phyloP scores from a whole-genome alignment of 441 rosid species.

The Populus trichocarpa region DNA sequence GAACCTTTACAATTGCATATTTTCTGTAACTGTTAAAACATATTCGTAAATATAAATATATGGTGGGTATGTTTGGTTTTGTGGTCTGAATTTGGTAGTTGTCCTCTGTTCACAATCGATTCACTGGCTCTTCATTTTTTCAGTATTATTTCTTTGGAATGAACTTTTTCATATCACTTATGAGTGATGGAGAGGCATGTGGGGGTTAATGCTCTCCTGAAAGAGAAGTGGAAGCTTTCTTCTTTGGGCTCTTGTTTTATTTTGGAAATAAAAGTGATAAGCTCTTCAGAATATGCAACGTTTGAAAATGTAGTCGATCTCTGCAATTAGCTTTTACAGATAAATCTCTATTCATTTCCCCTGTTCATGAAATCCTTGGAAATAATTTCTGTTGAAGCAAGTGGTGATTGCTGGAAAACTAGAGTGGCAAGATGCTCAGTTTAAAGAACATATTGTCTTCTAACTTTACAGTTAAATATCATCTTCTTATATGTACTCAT shows the following conservation, averaged over 20 bases:
- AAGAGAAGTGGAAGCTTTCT: too few species aligned
- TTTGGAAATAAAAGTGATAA: too few species aligned
- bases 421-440: too few species aligned
- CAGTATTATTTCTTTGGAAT: neutral
- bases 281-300: neutral
- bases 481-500: too few species aligned
- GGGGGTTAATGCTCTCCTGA: too few species aligned
- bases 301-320: too few species aligned
- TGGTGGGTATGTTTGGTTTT: neutral
- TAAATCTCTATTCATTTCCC: neutral
- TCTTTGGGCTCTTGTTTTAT: too few species aligned
- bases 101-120: neutral
- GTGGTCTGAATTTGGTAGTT: neutral
- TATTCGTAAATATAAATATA: neutral
- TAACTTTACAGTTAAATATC: neutral
- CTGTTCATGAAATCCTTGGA: neutral
- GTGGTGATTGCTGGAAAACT: too few species aligned
- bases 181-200: too few species aligned
- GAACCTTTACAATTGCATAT: neutral
- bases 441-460: neutral
- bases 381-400: neutral
- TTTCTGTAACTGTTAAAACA: neutral
- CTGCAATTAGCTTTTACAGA: neutral
- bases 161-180: neutral
- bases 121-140: too few species aligned